Evolutionary conservation across 805 yeast genomes (phyloP).

Genomic region (Scheffersomyces ergatensis): DNA sequence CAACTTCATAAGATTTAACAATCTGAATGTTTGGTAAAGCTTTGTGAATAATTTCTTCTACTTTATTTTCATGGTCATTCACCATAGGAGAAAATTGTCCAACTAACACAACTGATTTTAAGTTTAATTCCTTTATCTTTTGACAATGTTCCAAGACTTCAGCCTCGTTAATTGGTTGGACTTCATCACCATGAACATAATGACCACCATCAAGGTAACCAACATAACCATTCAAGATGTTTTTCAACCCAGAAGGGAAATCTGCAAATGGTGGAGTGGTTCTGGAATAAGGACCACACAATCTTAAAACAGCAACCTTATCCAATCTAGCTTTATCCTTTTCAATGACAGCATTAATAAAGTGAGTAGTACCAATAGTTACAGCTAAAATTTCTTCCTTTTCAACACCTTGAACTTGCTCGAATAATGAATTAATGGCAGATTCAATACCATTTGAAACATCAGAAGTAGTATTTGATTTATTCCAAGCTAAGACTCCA

Average conservation of each 20-base stretch:
- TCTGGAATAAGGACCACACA: conserved; percentile 42
- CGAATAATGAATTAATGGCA: conserved; percentile 33
- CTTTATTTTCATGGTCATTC: conserved; percentile 34
- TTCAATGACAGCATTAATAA: conserved; percentile 50
- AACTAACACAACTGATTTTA: conserved; percentile 36
- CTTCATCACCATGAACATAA: conserved; percentile 41
- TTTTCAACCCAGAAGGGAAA: conserved; percentile 37
- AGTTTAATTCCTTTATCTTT: conserved; percentile 27
- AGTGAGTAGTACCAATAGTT: conserved; percentile 53
- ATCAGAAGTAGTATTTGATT: conserved; percentile 42
- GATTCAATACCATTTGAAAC: conserved; percentile 41
- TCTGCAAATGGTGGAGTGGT: conserved; percentile 42
- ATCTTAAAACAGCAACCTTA: conserved; percentile 43
- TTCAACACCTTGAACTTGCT: conserved; percentile 11
- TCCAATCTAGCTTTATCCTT: conserved; percentile 41
- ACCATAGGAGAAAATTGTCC: conserved; percentile 42
- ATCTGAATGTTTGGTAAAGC: conserved; percentile 18
- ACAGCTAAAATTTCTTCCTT: conserved; percentile 37
- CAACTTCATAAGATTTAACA: conserved; percentile 38
- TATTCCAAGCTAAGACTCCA: conserved; percentile 41
- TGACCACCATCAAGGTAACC: conserved; percentile 40
- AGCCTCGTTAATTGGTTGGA: conserved; percentile 27
- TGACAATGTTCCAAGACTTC: conserved; percentile 25
- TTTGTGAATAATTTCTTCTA: conserved; percentile 26
- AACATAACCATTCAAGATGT: conserved; percentile 32